Conservation (phyloP, 176 grass and related monocot genomes). For the Oryza officinalis region DNA sequence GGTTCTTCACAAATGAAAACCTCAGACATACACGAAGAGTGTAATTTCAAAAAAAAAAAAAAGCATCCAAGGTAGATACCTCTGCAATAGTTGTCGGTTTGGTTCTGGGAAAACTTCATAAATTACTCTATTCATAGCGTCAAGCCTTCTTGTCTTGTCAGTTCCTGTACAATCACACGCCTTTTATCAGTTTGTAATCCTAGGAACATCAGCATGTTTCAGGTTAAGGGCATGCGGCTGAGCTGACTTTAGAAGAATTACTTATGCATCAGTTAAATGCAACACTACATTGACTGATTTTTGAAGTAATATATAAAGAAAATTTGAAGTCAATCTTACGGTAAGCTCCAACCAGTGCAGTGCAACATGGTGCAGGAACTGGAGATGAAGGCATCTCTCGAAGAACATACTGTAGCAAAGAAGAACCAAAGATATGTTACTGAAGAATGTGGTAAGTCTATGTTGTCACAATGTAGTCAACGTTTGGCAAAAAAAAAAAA, state of each 20-base stretch:
- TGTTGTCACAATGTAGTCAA: conserved; percentile 6
- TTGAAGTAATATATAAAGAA: conserved; percentile 22
- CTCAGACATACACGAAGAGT: background rate
- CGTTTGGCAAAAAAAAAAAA: conserved; percentile 32
- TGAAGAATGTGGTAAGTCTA: conserved; percentile 21
- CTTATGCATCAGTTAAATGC: conserved; percentile 27
- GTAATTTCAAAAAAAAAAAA: conserved; percentile 28
- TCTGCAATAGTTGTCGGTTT: conserved; percentile 78
- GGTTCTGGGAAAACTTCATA: conserved; percentile 95
- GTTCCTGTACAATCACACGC: conserved; percentile 59
- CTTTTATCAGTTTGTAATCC: conserved; percentile 41
- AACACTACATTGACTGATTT: background rate
- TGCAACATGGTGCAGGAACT: conserved; percentile 87
- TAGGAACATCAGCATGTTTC: conserved; percentile 26
- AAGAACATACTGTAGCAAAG: conserved; percentile 75
- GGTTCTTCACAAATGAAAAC: conserved; percentile 27
- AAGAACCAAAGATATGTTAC: conserved; percentile 38
- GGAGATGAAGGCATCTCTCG: conserved; percentile 89
- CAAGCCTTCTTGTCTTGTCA: conserved; percentile 65
- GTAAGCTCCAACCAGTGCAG: conserved; percentile 78
- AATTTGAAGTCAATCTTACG: conserved; percentile 58
- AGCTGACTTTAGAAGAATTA: conserved; percentile 30
- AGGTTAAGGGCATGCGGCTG: conserved; percentile 13
- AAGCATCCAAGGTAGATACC: conserved; percentile 45
- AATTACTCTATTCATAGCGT: conserved; percentile 73